These are phyloP conservation scores for Volvox carteri DNA, from an alignment of 163 green algal species.

Conservation along the genomic window DNA sequence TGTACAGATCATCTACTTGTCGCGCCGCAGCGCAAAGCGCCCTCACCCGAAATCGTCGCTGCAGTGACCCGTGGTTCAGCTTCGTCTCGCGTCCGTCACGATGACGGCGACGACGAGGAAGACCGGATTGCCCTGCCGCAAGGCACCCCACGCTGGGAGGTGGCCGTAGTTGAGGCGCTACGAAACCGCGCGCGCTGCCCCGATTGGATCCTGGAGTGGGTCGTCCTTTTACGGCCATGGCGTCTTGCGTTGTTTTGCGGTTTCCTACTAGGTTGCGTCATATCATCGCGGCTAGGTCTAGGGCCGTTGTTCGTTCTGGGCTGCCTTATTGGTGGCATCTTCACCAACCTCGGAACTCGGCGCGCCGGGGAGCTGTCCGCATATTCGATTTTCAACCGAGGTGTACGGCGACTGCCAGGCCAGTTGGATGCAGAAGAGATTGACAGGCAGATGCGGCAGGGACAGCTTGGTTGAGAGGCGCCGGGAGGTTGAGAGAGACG, in stretches of 20 bases:
- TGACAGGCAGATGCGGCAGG: constrained; percentile 79
- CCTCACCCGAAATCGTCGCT: constrained; percentile 44
- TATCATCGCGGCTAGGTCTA: constrained; percentile 29
- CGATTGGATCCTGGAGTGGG: constrained; percentile 48
- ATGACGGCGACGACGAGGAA: constrained; percentile 60
- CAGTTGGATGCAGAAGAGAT: constrained; percentile 82
- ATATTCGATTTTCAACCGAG: constrained; percentile 84
- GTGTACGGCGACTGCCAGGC: constrained; percentile 73
- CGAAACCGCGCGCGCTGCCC: constrained; percentile 8
- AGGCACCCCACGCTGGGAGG: constrained; percentile 54
- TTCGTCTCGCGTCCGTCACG: neutral
- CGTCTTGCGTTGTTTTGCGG: neutral
- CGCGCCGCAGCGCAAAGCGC: constrained; percentile 58
- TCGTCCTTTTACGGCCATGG: constrained; percentile 55
- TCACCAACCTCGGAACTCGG: constrained; percentile 75
- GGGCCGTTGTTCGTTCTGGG: constrained; percentile 66
- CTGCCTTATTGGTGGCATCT: constrained; percentile 68
- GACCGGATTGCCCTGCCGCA: constrained; percentile 52
- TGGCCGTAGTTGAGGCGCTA: constrained; percentile 55
- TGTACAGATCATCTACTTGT: constrained; percentile 64
- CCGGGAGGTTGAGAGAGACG: too few relatives aligned
- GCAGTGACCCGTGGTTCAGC: constrained; percentile 6
- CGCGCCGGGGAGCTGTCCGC: constrained; percentile 74
- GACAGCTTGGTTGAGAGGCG: constrained; percentile 66
- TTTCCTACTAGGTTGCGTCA: constrained; percentile 43